A percentile compares a stretch with the other conserved stretches of the same genome.
phyloP scores from a whole-genome alignment of 495 filamentous ascomycete genomes.

The Alectoria sarmentosa region DNA sequence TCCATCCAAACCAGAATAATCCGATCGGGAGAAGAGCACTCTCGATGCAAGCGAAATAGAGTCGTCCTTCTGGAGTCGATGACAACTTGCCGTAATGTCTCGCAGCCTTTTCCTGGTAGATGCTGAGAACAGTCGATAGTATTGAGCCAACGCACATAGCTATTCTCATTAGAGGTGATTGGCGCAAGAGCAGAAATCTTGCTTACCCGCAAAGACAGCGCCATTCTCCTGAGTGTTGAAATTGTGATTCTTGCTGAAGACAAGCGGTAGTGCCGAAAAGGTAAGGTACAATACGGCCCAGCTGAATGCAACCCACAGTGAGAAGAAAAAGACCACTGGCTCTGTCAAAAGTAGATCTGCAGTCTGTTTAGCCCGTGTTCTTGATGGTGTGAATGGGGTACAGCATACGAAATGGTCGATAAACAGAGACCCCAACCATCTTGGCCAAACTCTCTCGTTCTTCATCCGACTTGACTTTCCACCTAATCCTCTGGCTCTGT shows the following conservation, averaged over 20 bases:
- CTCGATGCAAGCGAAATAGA: constrained; percentile 78
- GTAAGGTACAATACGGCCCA: constrained; percentile 89
- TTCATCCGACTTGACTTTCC: constrained; percentile 81
- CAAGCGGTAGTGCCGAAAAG: constrained; percentile 69
- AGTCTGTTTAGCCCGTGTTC: constrained; percentile 9
- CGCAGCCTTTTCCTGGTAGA: constrained; percentile 60
- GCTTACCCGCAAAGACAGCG: constrained; percentile 58
- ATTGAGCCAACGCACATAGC: constrained; percentile 63
- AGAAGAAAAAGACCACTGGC: constrained; percentile 92
- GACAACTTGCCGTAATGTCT: constrained; percentile 36
- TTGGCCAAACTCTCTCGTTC: constrained; percentile 59
- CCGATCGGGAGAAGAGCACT: constrained; percentile 64
- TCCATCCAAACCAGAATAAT: constrained; percentile 79
- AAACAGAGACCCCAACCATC: constrained; percentile 72
- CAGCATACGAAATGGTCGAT: constrained; percentile 63
- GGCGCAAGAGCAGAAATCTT: not conserved
- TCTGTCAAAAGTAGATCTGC: constrained; percentile 74
- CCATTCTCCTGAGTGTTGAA: constrained; percentile 63
- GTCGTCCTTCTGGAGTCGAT: constrained; percentile 63
- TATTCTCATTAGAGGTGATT: constrained; percentile 2
- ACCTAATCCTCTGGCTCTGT: constrained; percentile 57
- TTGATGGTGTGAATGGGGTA: not conserved
- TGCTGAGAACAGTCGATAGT: constrained; percentile 63
- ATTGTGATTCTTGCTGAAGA: constrained; percentile 62
- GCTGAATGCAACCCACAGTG: constrained; percentile 80